Base-by-base conservation (phyloP, 495 filamentous ascomycete species). In the Amniculicola lignicola region DNA sequence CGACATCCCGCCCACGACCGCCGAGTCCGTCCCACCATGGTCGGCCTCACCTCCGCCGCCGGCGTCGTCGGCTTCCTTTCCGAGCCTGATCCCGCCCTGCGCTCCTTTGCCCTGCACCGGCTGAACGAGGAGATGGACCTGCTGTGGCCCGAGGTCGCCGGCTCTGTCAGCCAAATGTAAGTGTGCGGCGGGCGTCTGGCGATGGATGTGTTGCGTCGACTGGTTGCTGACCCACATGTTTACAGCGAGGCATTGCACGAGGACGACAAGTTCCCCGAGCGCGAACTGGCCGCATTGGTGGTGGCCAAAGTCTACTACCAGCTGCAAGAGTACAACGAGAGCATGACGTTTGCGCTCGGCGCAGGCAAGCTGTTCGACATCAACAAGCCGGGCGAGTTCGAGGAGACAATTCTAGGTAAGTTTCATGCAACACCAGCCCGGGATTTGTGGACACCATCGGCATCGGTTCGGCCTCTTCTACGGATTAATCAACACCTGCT, bases 261-360 rank as follows among this genome's bases (percentile, higher is more conserved):
- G 79, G 91, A 97, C 75, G 88, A 95, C 55, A 77, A 79, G 44
- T 99, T 99, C 65, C 87, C 93, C 14, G 87, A 99, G 68, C 88
- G 93, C 62, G 88, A 91, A 67, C 84, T 97, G 37, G 94, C 94
- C 49, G 92, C 94, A 50, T 78, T 99, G 24, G 90, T 99, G 42
- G 87, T 91, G 45, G 87, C 94, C 54, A 97, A 97, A 77, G 89
- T 97, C 59, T 99, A 97, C 73, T 99, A 96, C 69, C 92, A 99
- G 68, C 83, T 99, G 40, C 88, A 94, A 74, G 94, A 95, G 72
- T 97, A 97, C 74, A 90, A 96, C 67, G 93, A 97, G 79, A 95
- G 91, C 71, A 97, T 99, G 94, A 86, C 87, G 19, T 96, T 99
- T 73, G 94, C 94, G 44, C 80, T 99, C 11, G 91, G 89, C 27